These are phyloP conservation scores for Ceratocystis papillata DNA, from an alignment of 2,329 filamentous ascomycete species.

Conservation along the genomic window DNA sequence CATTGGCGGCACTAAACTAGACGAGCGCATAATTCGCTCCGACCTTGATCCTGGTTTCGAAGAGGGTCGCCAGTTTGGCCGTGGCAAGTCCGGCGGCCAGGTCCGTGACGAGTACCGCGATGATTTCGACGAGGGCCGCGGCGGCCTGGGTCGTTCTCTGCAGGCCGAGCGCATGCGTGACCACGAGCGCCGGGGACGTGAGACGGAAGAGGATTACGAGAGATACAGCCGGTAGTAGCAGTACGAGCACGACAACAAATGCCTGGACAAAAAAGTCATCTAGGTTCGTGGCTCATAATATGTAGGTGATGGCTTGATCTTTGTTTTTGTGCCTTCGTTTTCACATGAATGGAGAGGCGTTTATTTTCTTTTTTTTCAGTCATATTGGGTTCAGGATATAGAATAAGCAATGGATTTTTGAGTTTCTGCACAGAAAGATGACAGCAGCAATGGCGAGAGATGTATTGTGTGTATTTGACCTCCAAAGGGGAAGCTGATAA, in stretches of 20 bases:
- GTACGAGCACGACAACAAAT: not conserved
- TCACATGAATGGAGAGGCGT: slow-evolving; percentile 18
- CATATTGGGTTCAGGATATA: slow-evolving; percentile 23
- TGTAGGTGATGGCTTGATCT: slow-evolving; percentile 16
- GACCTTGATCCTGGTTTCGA: slow-evolving; percentile 93
- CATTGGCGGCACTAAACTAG: slow-evolving; percentile 92
- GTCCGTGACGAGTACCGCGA: slow-evolving; percentile 96
- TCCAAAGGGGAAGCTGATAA: slow-evolving; percentile 8
- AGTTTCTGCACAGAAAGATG: not conserved
- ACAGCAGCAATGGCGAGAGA: not conserved
- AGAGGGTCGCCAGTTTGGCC: slow-evolving; percentile 90
- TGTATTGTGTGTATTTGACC: slow-evolving; percentile 3
- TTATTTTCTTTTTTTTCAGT: slow-evolving; percentile 12
- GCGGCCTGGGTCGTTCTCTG: slow-evolving; percentile 73
- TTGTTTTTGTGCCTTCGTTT: slow-evolving; percentile 16
- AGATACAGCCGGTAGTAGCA: slow-evolving; percentile 25
- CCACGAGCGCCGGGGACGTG: slow-evolving; percentile 31
- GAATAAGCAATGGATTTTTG: slow-evolving; percentile 23
- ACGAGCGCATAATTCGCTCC: slow-evolving; percentile 91
- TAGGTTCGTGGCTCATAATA: not conserved
- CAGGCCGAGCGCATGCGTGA: slow-evolving; percentile 41
- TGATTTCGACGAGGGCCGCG: slow-evolving; percentile 90
- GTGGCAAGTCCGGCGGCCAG: slow-evolving; percentile 91
- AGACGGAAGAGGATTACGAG: slow-evolving; percentile 32
- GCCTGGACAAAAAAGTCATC: not conserved